Base-by-base conservation (phyloP, 805 yeast species). In the Limtongia smithiae region DNA sequence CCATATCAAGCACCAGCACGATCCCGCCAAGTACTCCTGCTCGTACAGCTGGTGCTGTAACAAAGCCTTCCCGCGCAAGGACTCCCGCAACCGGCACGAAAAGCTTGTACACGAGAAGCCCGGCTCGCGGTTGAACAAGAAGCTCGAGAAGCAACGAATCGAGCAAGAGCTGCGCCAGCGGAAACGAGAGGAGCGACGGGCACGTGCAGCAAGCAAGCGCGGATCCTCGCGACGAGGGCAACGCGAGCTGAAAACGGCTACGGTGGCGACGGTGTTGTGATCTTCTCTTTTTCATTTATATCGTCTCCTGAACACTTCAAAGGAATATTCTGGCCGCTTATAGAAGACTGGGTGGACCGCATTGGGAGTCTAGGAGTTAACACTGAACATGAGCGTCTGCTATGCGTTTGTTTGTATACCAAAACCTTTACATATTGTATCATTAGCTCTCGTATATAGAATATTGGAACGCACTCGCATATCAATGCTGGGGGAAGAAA, bases 61-160 rank as follows among this genome's bases (percentile, higher is more conserved):
- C 27, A 61, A 62, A 51, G 25, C 35, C 18, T 65, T 65, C 51
- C 54, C 59, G 9, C 58, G 69, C 15, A 51, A 56, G 39, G 75
- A 71, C 42, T 62, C 70, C 14, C 51, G 67, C 36, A 65, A 66
- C 38, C 60, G 75, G 18, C 75, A 71, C 47, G 52, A 56, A 15
- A 56, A 57, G 40, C 59, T 65, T 18, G 72, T 69, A 25, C 75
- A 71, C 50, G 71, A 71, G 46, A 73, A 72, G 60, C 60, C 57
- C 24, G 55, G 62, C 32, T 70, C 77, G 27, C 61, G 77, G 36
- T 68, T 71, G 25, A 54, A 54, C 33, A 42, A 50, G 21, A 54
- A 54, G 57, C 71, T 73, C 53, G 65, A 61, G 49, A 66, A 68
- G 44, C 47, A 65, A 33, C 51, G 49, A 11, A 18, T 37, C 27